These are phyloP conservation scores for Batrachochytrium dendrobatidis DNA, from an alignment of 371 early-diverging fungal species.

Conservation along the genomic window DNA sequence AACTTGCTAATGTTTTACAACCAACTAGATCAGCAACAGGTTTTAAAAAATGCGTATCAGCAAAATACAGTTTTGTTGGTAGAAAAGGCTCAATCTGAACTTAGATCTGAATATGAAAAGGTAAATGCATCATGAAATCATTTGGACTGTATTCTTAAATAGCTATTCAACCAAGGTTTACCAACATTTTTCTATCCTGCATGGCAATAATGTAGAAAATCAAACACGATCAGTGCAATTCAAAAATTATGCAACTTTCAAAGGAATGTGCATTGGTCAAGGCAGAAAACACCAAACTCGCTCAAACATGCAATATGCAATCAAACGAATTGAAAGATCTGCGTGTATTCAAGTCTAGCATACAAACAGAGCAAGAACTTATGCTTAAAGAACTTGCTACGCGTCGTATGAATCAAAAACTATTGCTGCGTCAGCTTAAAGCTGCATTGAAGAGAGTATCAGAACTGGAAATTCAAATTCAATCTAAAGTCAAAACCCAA, in stretches of 20 bases:
- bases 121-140: neutral
- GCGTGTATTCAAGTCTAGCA: constrained; percentile 1
- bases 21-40: neutral
- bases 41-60: neutral
- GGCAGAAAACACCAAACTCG: neutral
- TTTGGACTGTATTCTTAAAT: no score
- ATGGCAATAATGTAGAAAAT: neutral
- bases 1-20: neutral
- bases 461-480: neutral
- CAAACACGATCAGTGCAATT: neutral
- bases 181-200: neutral
- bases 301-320: neutral
- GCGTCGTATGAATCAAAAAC: neutral
- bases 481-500: no score
- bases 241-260: neutral
- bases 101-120: neutral
- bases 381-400: neutral
- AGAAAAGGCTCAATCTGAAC: neutral
- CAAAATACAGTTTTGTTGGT: neutral
- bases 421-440: neutral
- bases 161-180: neutral
- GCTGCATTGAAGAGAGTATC: neutral
- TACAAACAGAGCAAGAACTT: neutral
- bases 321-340: neutral
- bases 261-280: neutral